phyloP scores from a whole-genome alignment of 208 protist genomes.

The Herpetomonas muscarum region DNA sequence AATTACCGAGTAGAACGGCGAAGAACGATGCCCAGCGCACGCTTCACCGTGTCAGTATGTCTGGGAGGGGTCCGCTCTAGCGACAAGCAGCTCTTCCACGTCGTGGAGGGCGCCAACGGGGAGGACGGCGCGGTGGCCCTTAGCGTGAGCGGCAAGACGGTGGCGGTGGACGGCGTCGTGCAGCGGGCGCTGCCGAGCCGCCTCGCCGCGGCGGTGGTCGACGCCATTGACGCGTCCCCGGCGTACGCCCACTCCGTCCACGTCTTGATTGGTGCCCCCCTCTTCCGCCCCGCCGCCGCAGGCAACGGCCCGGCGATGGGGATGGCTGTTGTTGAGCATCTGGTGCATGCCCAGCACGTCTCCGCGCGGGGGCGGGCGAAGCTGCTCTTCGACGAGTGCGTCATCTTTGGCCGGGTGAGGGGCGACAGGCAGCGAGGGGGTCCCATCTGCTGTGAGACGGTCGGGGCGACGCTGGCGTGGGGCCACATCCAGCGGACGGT shows the following conservation, averaged over 20 bases:
- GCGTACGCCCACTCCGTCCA: slow-evolving; percentile 31
- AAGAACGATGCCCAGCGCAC: slow-evolving; percentile 19
- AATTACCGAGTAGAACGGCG: too few relatives aligned
- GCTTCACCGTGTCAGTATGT: slow-evolving; percentile 45
- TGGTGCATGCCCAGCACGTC: neutral
- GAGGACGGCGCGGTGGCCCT: slow-evolving; percentile 14
- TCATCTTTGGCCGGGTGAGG: slow-evolving; percentile 54
- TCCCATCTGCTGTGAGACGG: slow-evolving; percentile 19
- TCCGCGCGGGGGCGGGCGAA: neutral
- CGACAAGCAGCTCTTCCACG: slow-evolving; percentile 14
- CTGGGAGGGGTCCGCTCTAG: slow-evolving; percentile 24
- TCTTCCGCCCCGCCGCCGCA: neutral
- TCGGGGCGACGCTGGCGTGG: slow-evolving; percentile 12
- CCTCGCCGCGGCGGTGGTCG: slow-evolving; percentile 28
- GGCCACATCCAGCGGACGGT: slow-evolving; percentile 19
- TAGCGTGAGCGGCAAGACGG: slow-evolving; percentile 11
- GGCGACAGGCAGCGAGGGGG: slow-evolving; percentile 13
- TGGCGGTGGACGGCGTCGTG: slow-evolving; percentile 31
- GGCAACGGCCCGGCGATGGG: neutral
- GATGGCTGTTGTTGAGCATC: neutral
- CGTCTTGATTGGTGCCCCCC: slow-evolving; percentile 20
- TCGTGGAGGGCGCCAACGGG: slow-evolving; percentile 9
- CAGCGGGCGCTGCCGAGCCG: slow-evolving; percentile 40
- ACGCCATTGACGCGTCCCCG: slow-evolving; percentile 22
- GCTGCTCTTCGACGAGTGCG: slow-evolving; percentile 42